Evolutionary conservation across 164 flowering plant species (phyloP).

Genomic region (Macadamia integrifolia): DNA sequence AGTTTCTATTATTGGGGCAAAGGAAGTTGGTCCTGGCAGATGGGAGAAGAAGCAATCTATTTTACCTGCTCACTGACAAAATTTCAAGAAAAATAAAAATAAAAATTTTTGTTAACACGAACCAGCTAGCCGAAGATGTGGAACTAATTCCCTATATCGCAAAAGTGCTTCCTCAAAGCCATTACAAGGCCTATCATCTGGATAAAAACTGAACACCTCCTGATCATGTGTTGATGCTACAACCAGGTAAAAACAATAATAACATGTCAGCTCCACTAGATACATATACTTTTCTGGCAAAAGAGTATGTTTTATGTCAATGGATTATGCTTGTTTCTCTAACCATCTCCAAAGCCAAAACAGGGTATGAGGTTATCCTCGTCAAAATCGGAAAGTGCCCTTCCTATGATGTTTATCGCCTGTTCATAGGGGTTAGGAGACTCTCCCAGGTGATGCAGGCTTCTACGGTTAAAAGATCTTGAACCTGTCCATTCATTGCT

Average conservation of each 20-base stretch:
- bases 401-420: slow-evolving; percentile 30
- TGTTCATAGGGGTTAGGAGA: slow-evolving; percentile 59
- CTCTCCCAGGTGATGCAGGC: slow-evolving; percentile 55
- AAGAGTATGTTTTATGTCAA: neutral
- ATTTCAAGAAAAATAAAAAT: neutral
- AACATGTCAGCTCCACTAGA: neutral
- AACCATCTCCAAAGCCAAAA: slow-evolving; percentile 40
- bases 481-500: slow-evolving; percentile 28
- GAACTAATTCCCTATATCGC: slow-evolving; percentile 55
- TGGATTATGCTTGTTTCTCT: neutral
- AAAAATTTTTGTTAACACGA: neutral
- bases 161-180: slow-evolving; percentile 52
- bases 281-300: neutral
- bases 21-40: slow-evolving; percentile 43
- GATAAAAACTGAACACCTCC: slow-evolving; percentile 26
- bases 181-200: slow-evolving; percentile 34
- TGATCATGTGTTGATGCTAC: slow-evolving; percentile 67
- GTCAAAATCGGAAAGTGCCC: slow-evolving; percentile 51
- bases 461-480: slow-evolving; percentile 38
- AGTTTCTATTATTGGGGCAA: slow-evolving; percentile 43
- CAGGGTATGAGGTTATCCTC: slow-evolving; percentile 48
- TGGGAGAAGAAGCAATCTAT: neutral
- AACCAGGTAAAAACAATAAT: neutral
- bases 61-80: neutral
- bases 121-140: slow-evolving; percentile 56